Conservation (phyloP, 2,329 filamentous ascomycete species). For the Cladophialophora chaetospira region DNA sequence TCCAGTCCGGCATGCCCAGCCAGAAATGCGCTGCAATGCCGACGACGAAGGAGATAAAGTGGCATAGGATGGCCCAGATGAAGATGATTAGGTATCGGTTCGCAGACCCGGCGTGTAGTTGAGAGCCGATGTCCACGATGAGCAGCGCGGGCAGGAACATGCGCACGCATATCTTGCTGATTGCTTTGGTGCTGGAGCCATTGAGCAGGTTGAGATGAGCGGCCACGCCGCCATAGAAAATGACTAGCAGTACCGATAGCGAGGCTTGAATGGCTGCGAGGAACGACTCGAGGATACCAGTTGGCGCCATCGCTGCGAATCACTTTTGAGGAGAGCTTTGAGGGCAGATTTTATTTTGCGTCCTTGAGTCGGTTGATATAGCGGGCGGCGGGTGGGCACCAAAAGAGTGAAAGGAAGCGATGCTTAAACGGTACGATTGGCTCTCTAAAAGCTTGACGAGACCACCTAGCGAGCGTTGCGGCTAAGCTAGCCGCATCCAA, state of each 20-base stretch:
- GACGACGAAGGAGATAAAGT: slow-evolving; percentile 51
- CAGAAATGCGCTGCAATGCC: slow-evolving; percentile 48
- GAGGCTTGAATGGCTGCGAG: slow-evolving; percentile 58
- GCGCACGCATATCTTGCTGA: slow-evolving; percentile 55
- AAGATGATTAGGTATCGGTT: slow-evolving; percentile 53
- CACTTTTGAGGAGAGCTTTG: too few species aligned
- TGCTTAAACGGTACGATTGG: neutral
- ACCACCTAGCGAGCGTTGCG: too few species aligned
- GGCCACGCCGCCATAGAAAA: slow-evolving; percentile 54
- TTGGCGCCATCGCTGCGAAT: slow-evolving; percentile 26
- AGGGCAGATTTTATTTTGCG: too few species aligned
- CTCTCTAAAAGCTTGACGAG: neutral
- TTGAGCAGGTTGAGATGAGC: slow-evolving; percentile 55
- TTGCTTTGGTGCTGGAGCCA: slow-evolving; percentile 52
- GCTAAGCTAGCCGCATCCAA: too few species aligned
- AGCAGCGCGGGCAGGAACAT: slow-evolving; percentile 58
- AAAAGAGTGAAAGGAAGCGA: too few species aligned
- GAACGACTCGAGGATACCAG: slow-evolving; percentile 41
- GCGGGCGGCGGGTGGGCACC: too few species aligned
- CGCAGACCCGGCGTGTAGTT: slow-evolving; percentile 52
- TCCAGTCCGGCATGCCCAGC: slow-evolving; percentile 56
- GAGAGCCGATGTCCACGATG: slow-evolving; percentile 55
- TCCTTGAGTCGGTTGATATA: too few species aligned
- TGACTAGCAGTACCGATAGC: slow-evolving; percentile 57
- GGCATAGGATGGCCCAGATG: slow-evolving; percentile 56